Conservation (phyloP, 2,329 filamentous ascomycete genomes). For the Pestalotiopsis sp. region DNA sequence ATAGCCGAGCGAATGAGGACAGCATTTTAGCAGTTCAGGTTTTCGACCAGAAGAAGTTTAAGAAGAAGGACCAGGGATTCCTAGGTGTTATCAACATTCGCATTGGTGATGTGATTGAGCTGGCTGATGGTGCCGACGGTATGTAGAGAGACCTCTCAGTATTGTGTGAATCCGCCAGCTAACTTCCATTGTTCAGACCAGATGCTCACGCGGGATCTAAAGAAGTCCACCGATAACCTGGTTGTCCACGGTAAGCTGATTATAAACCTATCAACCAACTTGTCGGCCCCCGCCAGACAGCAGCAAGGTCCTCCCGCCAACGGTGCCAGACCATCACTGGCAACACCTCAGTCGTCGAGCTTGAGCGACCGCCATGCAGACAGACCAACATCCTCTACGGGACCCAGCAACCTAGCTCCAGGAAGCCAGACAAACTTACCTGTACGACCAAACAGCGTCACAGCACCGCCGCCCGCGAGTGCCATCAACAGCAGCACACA, state of each 20-base stretch:
- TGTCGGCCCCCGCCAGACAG: constrained; percentile 67
- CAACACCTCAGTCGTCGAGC: constrained; percentile 45
- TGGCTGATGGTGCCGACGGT: constrained; percentile 91
- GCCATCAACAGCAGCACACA: constrained; percentile 33
- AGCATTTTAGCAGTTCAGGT: constrained; percentile 98
- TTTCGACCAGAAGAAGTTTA: constrained; percentile 99
- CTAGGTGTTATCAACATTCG: constrained; percentile 96
- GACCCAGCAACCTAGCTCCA: constrained; percentile 46
- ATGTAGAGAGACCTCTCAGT: constrained; percentile 35
- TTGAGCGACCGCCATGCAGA: constrained; percentile 48
- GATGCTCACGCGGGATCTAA: constrained; percentile 96
- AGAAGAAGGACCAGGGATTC: constrained; percentile 99
- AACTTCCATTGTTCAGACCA: constrained; percentile 68
- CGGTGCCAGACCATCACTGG: constrained; percentile 48
- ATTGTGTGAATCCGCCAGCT: neutral
- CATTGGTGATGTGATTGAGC: constrained; percentile 90
- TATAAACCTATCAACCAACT: constrained; percentile 91
- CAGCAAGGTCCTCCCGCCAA: constrained; percentile 38
- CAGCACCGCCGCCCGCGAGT: constrained; percentile 35
- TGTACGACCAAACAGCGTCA: constrained; percentile 51
- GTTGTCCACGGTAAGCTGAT: constrained; percentile 98
- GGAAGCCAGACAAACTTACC: constrained; percentile 43
- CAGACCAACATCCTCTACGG: constrained; percentile 55
- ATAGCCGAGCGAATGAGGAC: constrained; percentile 86
- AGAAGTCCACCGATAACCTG: constrained; percentile 97